These are phyloP conservation scores for Ophiocordyceps robertsii DNA, from an alignment of 2,329 filamentous ascomycete genomes.

Conservation along the genomic window DNA sequence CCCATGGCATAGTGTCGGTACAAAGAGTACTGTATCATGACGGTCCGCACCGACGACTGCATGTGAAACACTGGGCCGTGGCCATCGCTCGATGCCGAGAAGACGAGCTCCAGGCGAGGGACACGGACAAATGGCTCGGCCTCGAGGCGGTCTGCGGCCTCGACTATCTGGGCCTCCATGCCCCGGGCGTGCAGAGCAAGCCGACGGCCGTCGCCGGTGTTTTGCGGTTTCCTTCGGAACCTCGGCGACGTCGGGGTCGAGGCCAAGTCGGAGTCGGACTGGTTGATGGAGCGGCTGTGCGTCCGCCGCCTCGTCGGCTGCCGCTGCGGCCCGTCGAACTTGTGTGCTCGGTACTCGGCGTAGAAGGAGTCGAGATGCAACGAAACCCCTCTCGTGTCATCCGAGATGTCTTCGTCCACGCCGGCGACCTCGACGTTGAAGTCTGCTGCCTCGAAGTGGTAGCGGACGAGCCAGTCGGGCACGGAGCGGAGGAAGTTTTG, in stretches of 20 bases:
- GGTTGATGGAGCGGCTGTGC: slow-evolving; percentile 56
- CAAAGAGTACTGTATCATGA: slow-evolving; percentile 80
- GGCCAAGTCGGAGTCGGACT: slow-evolving; percentile 51
- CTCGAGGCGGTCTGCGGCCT: slow-evolving; percentile 74
- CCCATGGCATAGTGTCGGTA: slow-evolving; percentile 86
- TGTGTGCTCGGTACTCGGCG: slow-evolving; percentile 77
- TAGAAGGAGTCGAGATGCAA: slow-evolving; percentile 81
- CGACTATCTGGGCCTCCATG: slow-evolving; percentile 81
- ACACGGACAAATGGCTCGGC: slow-evolving; percentile 74
- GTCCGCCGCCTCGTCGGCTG: slow-evolving; percentile 54
- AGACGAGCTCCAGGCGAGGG: slow-evolving; percentile 73
- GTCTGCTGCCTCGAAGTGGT: slow-evolving; percentile 74
- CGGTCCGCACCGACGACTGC: slow-evolving; percentile 64
- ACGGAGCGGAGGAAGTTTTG: slow-evolving; percentile 63
- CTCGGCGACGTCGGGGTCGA: slow-evolving; percentile 23
- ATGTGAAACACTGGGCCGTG: slow-evolving; percentile 83
- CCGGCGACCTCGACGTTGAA: slow-evolving; percentile 87
- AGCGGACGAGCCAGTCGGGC: slow-evolving; percentile 73
- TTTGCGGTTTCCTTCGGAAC: slow-evolving; percentile 36
- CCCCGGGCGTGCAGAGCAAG: slow-evolving; percentile 70
- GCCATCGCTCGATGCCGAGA: slow-evolving; percentile 73
- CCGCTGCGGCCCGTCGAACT: slow-evolving; percentile 49
- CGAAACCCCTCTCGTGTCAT: slow-evolving; percentile 68
- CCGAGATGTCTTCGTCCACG: slow-evolving; percentile 70
- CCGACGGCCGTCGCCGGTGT: slow-evolving; percentile 62